Evolutionary conservation across 331 rosid genomes (phyloP), one percentile per base, ranked within the genome.

Genomic region (Saraca asoca): DNA sequence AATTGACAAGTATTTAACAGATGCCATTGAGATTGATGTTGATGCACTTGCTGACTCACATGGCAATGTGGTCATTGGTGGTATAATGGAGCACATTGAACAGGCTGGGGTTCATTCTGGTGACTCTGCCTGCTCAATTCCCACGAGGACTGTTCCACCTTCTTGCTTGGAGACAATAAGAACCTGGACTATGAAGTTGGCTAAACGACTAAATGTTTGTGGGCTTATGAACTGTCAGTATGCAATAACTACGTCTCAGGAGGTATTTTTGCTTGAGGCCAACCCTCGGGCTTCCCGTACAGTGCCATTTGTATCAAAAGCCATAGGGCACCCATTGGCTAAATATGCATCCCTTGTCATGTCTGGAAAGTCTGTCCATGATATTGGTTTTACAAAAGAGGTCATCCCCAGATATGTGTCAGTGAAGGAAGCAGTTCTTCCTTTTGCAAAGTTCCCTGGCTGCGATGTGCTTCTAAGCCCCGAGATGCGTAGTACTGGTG

Each of bases 31-130:
- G 82, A 86, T 94, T 66, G 99, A 94, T 76, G 75, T 94, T 64
- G 99, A 94, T 76, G 96, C 99, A 34, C 89, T 94, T 68, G 95
- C 97, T 1, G 99, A 94, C 75, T 90, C 83, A 14, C 72, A 83
- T 45, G 99, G 97, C 14, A 86, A 88, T 61, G 99, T 90, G 62
- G 96, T 91, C 59, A 94, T 94, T 76, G 97, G 96, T 77, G 99
- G 97, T 77, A 94, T 94, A 66, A 94, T 94, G 99, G 99, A 94
- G 87, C 99, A 94, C 87, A 94, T 94, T 61, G 99, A 94, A 80
- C 97, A 90, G 79, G 97, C 99, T 46, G 97, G 97, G 46, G 95
- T 94, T 64, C 97, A 94, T 75, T 94, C 99, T 29, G 99, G 99
- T 17, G 97, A 94, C 73, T 94, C 99, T 42, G 99, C 99, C 35